Evolutionary conservation across 352 stramenopile genomes (phyloP).

Genomic region (Phytophthora multivora): DNA sequence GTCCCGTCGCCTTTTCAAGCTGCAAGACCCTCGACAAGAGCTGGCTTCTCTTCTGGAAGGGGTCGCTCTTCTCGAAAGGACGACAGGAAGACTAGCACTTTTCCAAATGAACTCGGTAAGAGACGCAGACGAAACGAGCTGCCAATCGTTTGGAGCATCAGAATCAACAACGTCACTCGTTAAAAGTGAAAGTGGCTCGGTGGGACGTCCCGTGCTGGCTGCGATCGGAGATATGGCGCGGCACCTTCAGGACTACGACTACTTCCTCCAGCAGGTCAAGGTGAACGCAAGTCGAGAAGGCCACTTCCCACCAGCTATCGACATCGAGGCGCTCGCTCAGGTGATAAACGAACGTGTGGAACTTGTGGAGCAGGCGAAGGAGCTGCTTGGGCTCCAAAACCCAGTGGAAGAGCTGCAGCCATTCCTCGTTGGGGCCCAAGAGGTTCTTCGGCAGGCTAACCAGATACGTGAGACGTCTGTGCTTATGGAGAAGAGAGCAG

Average conservation of each 20-base stretch:
- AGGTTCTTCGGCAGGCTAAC: conserved; percentile 29
- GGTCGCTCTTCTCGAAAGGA: conserved; percentile 53
- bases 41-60: conserved; percentile 56
- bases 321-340: conserved; percentile 40
- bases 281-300: conserved; percentile 8
- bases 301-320: conserved; percentile 14
- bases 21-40: conserved; percentile 58
- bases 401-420: conserved; percentile 37
- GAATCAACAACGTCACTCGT: conserved; percentile 12
- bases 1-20: conserved; percentile 47
- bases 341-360: conserved; percentile 44
- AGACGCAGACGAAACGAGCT: conserved; percentile 13
- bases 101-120: conserved; percentile 21
- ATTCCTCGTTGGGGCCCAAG: conserved; percentile 28
- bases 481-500: neutral
- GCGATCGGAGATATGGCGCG: conserved; percentile 59
- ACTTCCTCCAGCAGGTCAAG: conserved; percentile 46
- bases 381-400: conserved; percentile 36
- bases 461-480: conserved; percentile 20
- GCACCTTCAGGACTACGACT: conserved; percentile 70
- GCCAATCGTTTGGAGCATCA: conserved; percentile 10
- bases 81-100: conserved; percentile 34
- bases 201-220: conserved; percentile 45
- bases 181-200: conserved; percentile 14
- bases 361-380: conserved; percentile 36